phyloP scores from a whole-genome alignment of 1,284 basidiomycete species.

The Heterobasidion irregulare region DNA sequence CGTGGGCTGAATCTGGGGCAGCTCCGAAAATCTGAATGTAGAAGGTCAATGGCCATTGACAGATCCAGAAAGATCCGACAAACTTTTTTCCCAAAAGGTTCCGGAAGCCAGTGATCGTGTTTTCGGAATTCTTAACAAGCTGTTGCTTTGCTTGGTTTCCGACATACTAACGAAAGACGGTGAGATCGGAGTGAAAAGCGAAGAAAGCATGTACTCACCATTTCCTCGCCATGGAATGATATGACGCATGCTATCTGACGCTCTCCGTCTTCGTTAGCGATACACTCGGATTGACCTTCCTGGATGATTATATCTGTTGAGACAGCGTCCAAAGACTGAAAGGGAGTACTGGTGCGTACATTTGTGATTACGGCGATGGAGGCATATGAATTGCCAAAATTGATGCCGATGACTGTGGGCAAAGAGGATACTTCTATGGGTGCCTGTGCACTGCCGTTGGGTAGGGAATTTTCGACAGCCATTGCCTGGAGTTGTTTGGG shows the following conservation, averaged over 20 bases:
- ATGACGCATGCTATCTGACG: constrained; percentile 95
- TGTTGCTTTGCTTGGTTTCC: constrained; percentile 95
- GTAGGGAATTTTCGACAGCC: constrained; percentile 14
- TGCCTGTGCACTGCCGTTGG: constrained; percentile 30
- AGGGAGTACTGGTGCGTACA: constrained; percentile 29
- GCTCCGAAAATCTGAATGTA: constrained; percentile 58
- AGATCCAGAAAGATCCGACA: background rate
- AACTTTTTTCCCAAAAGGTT: constrained; percentile 91
- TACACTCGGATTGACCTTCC: constrained; percentile 88
- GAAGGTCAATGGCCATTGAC: background rate
- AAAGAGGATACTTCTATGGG: constrained; percentile 24
- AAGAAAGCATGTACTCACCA: constrained; percentile 39
- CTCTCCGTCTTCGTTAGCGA: constrained; percentile 98
- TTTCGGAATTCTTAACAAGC: constrained; percentile 90
- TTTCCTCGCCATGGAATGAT: constrained; percentile 87
- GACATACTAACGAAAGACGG: constrained; percentile 62
- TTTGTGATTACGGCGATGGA: constrained; percentile 96
- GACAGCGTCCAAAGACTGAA: too few relatives aligned
- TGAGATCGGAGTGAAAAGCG: too few relatives aligned
- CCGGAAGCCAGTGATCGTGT: constrained; percentile 92
- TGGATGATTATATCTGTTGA: constrained; percentile 17
- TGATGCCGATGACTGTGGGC: constrained; percentile 81
- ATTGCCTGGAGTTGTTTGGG: constrained; percentile 9
- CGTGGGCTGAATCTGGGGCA: constrained; percentile 44
- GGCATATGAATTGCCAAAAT: constrained; percentile 94